phyloP scores from a whole-genome alignment of 2,329 filamentous ascomycete genomes.

The Magnaporthiopsis poae region DNA sequence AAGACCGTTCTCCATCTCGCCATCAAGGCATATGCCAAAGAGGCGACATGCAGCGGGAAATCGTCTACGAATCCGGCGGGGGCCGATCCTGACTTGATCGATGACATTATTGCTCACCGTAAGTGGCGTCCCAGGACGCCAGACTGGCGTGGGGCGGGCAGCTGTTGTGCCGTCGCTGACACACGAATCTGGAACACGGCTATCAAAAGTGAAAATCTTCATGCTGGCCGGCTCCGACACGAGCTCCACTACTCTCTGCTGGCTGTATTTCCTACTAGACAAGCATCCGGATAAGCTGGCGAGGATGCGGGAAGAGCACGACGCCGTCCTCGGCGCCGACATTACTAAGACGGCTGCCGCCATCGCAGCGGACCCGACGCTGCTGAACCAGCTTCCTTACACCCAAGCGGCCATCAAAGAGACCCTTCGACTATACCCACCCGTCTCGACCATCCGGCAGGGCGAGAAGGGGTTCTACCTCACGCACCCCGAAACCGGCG shows the following conservation, averaged over 20 bases:
- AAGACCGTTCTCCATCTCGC: slow-evolving; percentile 23
- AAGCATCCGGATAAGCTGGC: slow-evolving; percentile 17
- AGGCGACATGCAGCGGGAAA: not conserved
- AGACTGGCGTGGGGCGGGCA: too few species aligned
- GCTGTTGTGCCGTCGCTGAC: too few species aligned
- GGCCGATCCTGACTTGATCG: slow-evolving; percentile 7
- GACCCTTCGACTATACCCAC: slow-evolving; percentile 40
- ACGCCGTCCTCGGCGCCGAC: slow-evolving; percentile 36
- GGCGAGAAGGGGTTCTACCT: slow-evolving; percentile 26
- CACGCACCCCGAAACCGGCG: slow-evolving; percentile 31
- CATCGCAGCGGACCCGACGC: slow-evolving; percentile 31
- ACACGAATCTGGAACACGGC: too few species aligned
- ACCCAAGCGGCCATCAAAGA: slow-evolving; percentile 44
- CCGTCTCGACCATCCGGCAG: slow-evolving; percentile 31
- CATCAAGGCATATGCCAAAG: slow-evolving; percentile 17
- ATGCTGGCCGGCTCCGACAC: slow-evolving; percentile 14
- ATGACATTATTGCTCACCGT: slow-evolving; percentile 8
- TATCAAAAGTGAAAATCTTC: slow-evolving; percentile 6
- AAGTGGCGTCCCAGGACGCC: too few species aligned
- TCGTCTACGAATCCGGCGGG: not conserved
- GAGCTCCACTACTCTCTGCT: slow-evolving; percentile 13
- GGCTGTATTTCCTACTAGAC: slow-evolving; percentile 9
- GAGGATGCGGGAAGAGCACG: slow-evolving; percentile 20
- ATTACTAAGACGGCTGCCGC: slow-evolving; percentile 24
- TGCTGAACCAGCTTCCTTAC: slow-evolving; percentile 41